Conservation (phyloP, 1,139 yeast species). For the Taphrina pruni region DNA sequence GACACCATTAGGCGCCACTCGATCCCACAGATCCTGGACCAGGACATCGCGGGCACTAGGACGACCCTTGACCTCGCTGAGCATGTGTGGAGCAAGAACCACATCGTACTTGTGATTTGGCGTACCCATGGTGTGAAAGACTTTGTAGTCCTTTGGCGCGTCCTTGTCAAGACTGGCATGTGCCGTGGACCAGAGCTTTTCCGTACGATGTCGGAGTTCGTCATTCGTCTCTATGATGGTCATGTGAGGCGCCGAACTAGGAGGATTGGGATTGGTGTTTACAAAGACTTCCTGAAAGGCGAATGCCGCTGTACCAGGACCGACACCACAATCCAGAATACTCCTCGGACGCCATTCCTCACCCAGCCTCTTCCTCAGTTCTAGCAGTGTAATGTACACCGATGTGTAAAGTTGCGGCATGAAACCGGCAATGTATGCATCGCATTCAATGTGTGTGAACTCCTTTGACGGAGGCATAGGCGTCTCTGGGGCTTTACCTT, state of each 20-base stretch:
- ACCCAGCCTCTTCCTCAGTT: slow-evolving; percentile 64
- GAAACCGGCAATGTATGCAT: slow-evolving; percentile 81
- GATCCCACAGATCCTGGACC: slow-evolving; percentile 39
- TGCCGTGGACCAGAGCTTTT: slow-evolving; percentile 23
- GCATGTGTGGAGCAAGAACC: slow-evolving; percentile 34
- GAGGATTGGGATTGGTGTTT: slow-evolving; percentile 48
- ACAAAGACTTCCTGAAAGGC: slow-evolving; percentile 86
- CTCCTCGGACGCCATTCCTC: slow-evolving; percentile 65
- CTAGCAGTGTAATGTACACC: slow-evolving; percentile 67
- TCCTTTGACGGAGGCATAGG: slow-evolving; percentile 30
- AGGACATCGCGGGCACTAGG: slow-evolving; percentile 30
- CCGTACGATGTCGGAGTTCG: slow-evolving; percentile 28
- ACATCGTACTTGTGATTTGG: slow-evolving; percentile 20
- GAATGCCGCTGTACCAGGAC: slow-evolving; percentile 91
- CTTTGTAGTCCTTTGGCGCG: slow-evolving; percentile 10
- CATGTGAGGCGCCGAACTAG: background rate
- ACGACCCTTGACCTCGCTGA: slow-evolving; percentile 19
- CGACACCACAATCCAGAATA: slow-evolving; percentile 81
- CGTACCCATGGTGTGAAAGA: slow-evolving; percentile 21
- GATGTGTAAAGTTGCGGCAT: slow-evolving; percentile 85
- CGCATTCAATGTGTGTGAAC: slow-evolving; percentile 50
- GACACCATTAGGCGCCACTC: slow-evolving; percentile 59
- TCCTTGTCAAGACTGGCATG: background rate
- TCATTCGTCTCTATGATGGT: slow-evolving; percentile 22
- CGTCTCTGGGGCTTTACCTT: slow-evolving; percentile 7